Conservation (phyloP, 176 grass and related monocot genomes). For the Metroxylon sagu region DNA sequence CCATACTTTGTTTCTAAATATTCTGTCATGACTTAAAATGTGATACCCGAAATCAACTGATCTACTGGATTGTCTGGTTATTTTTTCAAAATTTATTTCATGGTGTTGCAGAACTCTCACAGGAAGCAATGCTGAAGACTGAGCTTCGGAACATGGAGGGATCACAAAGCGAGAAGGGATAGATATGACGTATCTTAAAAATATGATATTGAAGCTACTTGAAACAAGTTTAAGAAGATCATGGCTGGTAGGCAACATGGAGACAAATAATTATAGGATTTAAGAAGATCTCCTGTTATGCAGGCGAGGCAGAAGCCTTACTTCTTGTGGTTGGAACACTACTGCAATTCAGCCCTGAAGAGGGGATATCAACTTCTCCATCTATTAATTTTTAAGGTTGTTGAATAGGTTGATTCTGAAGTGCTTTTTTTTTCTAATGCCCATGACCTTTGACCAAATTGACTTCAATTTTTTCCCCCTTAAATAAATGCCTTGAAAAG, state of each 20-base stretch:
- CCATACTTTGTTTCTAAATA: too few relatives aligned
- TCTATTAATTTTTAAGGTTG: background rate
- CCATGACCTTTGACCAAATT: too few relatives aligned
- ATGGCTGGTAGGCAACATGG: too few relatives aligned
- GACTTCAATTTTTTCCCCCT: too few relatives aligned
- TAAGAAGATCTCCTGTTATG: constrained; percentile 15
- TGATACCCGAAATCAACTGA: too few relatives aligned
- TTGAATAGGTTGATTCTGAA: too few relatives aligned
- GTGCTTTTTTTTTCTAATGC: too few relatives aligned
- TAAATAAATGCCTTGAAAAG: too few relatives aligned
- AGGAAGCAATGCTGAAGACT: constrained; percentile 86
- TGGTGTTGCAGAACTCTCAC: constrained; percentile 2
- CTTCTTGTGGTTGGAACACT: constrained; percentile 85
- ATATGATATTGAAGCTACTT: constrained; percentile 91
- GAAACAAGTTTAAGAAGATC: constrained; percentile 83
- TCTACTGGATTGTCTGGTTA: constrained; percentile 8
- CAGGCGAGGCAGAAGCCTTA: constrained; percentile 84
- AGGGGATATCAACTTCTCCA: constrained; percentile 29
- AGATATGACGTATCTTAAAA: constrained; percentile 98
- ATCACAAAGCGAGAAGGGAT: constrained; percentile 94
- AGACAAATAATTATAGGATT: constrained; percentile 4
- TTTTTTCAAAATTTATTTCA: constrained; percentile 5
- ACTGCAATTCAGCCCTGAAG: constrained; percentile 94
- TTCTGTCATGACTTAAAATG: too few relatives aligned
- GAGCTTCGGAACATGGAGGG: constrained; percentile 93